These are phyloP conservation scores for Austroboletus niveus DNA, from an alignment of 1,284 basidiomycete species.

Conservation along the genomic window DNA sequence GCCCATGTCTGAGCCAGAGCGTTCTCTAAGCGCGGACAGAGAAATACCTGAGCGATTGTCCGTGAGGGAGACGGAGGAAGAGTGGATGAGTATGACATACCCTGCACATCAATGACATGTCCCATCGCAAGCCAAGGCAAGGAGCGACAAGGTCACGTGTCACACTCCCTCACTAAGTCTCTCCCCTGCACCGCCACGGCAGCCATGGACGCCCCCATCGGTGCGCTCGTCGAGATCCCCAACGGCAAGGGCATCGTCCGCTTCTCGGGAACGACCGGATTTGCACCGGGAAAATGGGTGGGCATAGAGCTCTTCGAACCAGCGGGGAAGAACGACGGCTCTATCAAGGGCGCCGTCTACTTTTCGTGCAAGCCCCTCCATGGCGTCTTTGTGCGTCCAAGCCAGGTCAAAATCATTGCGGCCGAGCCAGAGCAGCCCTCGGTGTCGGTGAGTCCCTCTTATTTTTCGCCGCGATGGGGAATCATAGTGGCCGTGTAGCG, in stretches of 20 bases:
- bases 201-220: conserved; percentile 43
- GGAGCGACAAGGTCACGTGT: neutral
- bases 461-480: neutral
- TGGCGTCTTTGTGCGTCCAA: conserved; percentile 91
- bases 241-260: conserved; percentile 84
- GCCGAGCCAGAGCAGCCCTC: conserved; percentile 41
- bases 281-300: conserved; percentile 91
- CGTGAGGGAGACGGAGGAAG: neutral
- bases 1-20: conserved; percentile 38
- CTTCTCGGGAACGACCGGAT: conserved; percentile 84
- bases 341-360: conserved; percentile 80
- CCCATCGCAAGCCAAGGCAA: conserved; percentile 4
- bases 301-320: conserved; percentile 85
- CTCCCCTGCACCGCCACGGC: conserved; percentile 25
- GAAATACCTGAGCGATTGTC: conserved; percentile 17
- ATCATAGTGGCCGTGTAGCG: conserved; percentile 15
- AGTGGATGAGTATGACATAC: conserved; percentile 13
- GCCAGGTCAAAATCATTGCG: conserved; percentile 73
- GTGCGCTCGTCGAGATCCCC: conserved; percentile 71
- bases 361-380: conserved; percentile 77
- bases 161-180: neutral
- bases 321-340: conserved; percentile 95
- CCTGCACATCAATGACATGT: conserved; percentile 13
- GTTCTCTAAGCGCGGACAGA: conserved; percentile 24
- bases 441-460: conserved; percentile 21